Conservation (phyloP, 2,329 filamentous ascomycete genomes). For the Meredithiella fracta region DNA sequence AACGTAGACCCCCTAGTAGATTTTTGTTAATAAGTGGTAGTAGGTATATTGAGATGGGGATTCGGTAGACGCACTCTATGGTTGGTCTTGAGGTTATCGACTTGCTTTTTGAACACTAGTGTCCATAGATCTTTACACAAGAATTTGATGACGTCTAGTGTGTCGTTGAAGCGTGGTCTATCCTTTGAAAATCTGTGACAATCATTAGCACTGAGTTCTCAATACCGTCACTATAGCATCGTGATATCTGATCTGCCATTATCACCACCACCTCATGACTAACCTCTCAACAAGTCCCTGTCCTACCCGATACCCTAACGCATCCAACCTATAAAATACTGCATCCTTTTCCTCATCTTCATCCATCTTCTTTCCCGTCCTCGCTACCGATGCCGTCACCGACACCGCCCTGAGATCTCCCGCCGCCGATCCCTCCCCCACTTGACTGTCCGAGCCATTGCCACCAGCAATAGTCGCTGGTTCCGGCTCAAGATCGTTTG, state of each 20-base stretch:
- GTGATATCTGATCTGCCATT: neutral
- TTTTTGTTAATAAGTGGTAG: neutral
- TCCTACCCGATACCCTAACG: slow-evolving; percentile 77
- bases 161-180: slow-evolving; percentile 75
- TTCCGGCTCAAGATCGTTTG: slow-evolving; percentile 48
- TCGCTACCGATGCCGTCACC: slow-evolving; percentile 15
- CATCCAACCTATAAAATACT: slow-evolving; percentile 70
- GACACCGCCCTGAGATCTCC: slow-evolving; percentile 11
- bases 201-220: slow-evolving; percentile 17
- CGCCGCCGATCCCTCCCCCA: slow-evolving; percentile 16
- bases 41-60: neutral
- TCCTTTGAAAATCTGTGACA: slow-evolving; percentile 56
- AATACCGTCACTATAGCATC: neutral
- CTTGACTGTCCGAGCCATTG: slow-evolving; percentile 9
- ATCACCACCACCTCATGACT: neutral
- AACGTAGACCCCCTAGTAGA: slow-evolving; percentile 69
- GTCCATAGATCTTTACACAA: slow-evolving; percentile 97
- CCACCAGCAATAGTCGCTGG: slow-evolving; percentile 19
- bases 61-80: slow-evolving; percentile 49
- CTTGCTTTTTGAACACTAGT: slow-evolving; percentile 85
- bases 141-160: slow-evolving; percentile 93
- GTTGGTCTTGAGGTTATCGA: slow-evolving; percentile 97
- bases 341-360: slow-evolving; percentile 74
- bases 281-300: slow-evolving; percentile 84
- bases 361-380: slow-evolving; percentile 31